Evolutionary conservation across 2,329 filamentous ascomycete species (phyloP), one percentile per base, ranked within the genome.

Genomic region (Aspergillus quadricinctus): DNA sequence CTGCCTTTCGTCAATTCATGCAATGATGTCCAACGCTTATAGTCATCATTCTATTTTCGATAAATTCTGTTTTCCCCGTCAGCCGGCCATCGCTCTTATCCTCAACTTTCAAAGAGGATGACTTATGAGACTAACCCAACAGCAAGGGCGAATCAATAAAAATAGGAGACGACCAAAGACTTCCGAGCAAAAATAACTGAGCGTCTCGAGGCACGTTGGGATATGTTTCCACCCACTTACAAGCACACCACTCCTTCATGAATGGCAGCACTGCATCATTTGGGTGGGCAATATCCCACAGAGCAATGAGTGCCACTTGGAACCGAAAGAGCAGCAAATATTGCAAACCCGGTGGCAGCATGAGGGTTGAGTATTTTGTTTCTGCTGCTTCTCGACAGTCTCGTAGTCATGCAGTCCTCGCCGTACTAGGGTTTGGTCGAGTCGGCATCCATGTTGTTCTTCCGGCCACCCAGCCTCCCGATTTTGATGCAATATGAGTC

Each of bases 11-110:
- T 62, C 56, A 58, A 60, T 57, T 57, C 63, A 72, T 71, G 69
- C 69, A 71, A 46, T 66, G 67, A 59, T 72, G 68, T 72, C 68
- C 66, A 69, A 72, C 62, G 59, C 53, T 53, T 55, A 48, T 55
- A 58, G 63, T 61, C 54, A 60, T 63, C 59, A 51, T 51, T 57
- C 45, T 60, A 53, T 49, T 54, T 53, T 59, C 58, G 51, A 53
- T 51, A 55, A 54, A 55, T 56, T 58, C 61, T 63, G 52, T 57
- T 60, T 60, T 64, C 64, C 59, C 53, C 6, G 57, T 63, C 59
- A 61, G 57, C 52, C 50, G 49, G 51, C 49, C 46, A 43, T 52
- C 49, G 17, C 29, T 49, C 45, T 54, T 50, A 6, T 50, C 29
- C 27, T 25, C 23, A 11, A 40, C 23, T 40, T 40, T 5, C 4